A percentile compares a stretch with the other conserved stretches of the same genome.
Conservation (phyloP, 805 yeast genomes). For the Cyberlindnera saturnus region DNA sequence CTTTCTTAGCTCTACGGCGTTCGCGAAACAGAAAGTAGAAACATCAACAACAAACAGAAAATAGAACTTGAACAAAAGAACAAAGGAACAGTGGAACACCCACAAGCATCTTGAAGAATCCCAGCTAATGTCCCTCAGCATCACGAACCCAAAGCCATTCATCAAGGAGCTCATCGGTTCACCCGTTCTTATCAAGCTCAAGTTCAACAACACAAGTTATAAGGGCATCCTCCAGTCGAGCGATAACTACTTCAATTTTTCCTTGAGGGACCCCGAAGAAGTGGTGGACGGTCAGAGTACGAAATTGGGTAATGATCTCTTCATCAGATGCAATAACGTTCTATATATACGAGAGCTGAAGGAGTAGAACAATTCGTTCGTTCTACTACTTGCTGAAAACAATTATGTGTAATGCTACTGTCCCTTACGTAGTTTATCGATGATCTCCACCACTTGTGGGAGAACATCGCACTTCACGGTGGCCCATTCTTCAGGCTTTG, state of each 20-base stretch:
- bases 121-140: constrained; percentile 30
- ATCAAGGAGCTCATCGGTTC: constrained; percentile 69
- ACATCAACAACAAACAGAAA: too few species aligned
- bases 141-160: constrained; percentile 88
- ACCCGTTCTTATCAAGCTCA: constrained; percentile 69
- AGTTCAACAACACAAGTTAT: constrained; percentile 89
- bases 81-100: background rate
- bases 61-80: too few species aligned
- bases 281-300: constrained; percentile 41
- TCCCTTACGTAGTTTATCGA: constrained; percentile 24
- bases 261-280: constrained; percentile 58
- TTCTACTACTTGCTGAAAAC: too few species aligned
- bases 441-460: constrained; percentile 31
- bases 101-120: background rate
- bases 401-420: background rate
- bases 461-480: constrained; percentile 34
- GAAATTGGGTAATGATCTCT: constrained; percentile 65
- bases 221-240: constrained; percentile 70
- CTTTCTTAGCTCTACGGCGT: too few species aligned
- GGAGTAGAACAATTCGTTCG: constrained; percentile 1
- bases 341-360: constrained; percentile 34
- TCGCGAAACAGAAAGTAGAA: too few species aligned
- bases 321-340: constrained; percentile 88
- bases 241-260: constrained; percentile 90
- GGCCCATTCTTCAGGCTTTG: constrained; percentile 38